Evolutionary conservation across 2,329 filamentous ascomycete species (phyloP).

Genomic region (Shiraia sp.): DNA sequence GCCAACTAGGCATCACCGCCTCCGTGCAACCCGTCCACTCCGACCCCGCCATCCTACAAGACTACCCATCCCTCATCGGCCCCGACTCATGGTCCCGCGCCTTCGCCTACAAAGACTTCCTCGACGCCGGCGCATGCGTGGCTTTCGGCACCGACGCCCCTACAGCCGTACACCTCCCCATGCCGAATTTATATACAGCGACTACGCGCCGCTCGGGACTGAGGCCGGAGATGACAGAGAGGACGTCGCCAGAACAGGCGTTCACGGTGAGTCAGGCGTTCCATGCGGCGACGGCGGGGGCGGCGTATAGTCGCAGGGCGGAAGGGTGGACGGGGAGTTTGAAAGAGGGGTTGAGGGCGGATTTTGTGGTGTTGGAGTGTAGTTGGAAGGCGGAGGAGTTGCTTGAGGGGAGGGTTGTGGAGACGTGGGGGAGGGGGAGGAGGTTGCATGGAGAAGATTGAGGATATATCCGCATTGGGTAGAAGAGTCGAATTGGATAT

Average conservation of each 20-base stretch:
- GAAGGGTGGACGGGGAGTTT: slow-evolving; percentile 57
- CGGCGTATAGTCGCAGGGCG: slow-evolving; percentile 58
- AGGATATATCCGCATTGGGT: too few relatives aligned
- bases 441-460: slow-evolving; percentile 1
- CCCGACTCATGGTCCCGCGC: slow-evolving; percentile 56
- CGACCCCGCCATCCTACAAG: slow-evolving; percentile 65
- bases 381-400: slow-evolving; percentile 52
- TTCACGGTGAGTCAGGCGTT: slow-evolving; percentile 57
- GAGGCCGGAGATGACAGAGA: slow-evolving; percentile 30
- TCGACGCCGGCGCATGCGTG: slow-evolving; percentile 52
- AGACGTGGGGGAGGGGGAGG: slow-evolving; percentile 44
- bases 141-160: slow-evolving; percentile 62
- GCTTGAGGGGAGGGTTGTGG: slow-evolving; percentile 47
- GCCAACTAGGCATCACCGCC: slow-evolving; percentile 68
- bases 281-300: slow-evolving; percentile 56
- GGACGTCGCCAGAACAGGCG: slow-evolving; percentile 49
- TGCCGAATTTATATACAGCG: slow-evolving; percentile 60
- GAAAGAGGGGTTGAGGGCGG: slow-evolving; percentile 55
- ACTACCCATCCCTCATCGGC: slow-evolving; percentile 61
- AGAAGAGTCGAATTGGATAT: too few relatives aligned
- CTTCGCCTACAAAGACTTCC: slow-evolving; percentile 64
- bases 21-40: slow-evolving; percentile 91
- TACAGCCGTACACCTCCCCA: slow-evolving; percentile 56
- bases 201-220: slow-evolving; percentile 57
- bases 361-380: slow-evolving; percentile 59